phyloP scores from a whole-genome alignment of 345 rosid species.

The Anacardium occidentale region DNA sequence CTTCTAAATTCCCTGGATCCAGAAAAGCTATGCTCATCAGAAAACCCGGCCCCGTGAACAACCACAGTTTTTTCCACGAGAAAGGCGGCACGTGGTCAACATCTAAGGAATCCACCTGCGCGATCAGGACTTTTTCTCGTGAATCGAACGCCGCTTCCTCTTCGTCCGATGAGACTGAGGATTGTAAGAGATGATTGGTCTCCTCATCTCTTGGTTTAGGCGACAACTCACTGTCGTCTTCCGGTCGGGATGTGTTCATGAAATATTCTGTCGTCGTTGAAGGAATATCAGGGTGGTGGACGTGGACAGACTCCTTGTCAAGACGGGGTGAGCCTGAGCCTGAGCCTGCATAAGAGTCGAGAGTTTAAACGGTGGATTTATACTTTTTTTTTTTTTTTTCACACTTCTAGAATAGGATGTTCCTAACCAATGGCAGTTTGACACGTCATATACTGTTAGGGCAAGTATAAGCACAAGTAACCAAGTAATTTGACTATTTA shows the following conservation, averaged over 20 bases:
- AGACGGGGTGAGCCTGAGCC: not conserved
- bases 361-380: not conserved
- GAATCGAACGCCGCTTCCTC: conserved; percentile 63
- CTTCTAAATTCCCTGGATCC: conserved; percentile 95
- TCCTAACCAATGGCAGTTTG: not conserved
- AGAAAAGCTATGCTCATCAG: conserved; percentile 91
- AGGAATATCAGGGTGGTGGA: too few relatives aligned
- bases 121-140: conserved; percentile 55
- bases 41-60: conserved; percentile 91
- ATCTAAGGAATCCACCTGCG: conserved; percentile 31
- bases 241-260: conserved; percentile 29
- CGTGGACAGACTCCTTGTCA: not conserved
- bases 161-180: conserved; percentile 27
- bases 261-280: not conserved
- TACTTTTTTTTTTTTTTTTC: not conserved
- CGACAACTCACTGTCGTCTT: conserved; percentile 30
- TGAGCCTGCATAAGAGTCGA: not conserved
- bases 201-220: conserved; percentile 15
- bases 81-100: conserved; percentile 54
- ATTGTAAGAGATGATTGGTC: conserved; percentile 19
- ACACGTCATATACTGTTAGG: not conserved
- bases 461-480: too few relatives aligned
- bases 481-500: too few relatives aligned
- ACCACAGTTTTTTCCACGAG: conserved; percentile 87
- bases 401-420: not conserved